Base-by-base conservation (phyloP, 179 eudicot genomes). In the Actinidia polygama region DNA sequence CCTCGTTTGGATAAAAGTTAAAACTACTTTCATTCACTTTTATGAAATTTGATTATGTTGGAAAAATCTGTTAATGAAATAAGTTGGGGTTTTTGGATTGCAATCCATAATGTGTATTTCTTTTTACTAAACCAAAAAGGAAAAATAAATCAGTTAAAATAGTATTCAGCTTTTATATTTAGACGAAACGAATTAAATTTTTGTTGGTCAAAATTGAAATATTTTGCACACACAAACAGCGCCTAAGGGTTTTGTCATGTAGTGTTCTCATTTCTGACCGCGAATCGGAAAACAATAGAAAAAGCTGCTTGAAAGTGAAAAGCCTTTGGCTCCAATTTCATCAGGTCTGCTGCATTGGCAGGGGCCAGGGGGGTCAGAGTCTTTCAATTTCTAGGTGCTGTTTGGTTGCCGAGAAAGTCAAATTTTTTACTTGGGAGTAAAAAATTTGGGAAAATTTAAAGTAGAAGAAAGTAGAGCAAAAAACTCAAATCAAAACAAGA, bases 401-500 rank as follows among this genome's bases (percentile, higher is more conserved):
- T 57, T 57, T 76, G 67, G 67, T 9, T 30, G 79, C 26, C 0
- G 67, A 36, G 50, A 76, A 76, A 57, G 69, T 77, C 44, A 15
- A 40, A 8, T 64, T 24, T n/a, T n/a, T n/a, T n/a, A n/a, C n/a
- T n/a, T n/a, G n/a, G n/a, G n/a, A n/a, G n/a, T n/a, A n/a, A n/a
- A n/a, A n/a, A n/a, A n/a, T n/a, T n/a, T n/a, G n/a, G n/a, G n/a
- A n/a, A n/a, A n/a, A n/a, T n/a, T n/a, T n/a, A n/a, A n/a, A n/a
- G n/a, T n/a, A n/a, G n/a, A n/a, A n/a, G n/a, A n/a, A n/a, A n/a
- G n/a, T n/a, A n/a, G n/a, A n/a, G n/a, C n/a, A n/a, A n/a, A n/a
- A n/a, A n/a, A n/a, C n/a, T n/a, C n/a, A n/a, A n/a, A n/a, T n/a
- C n/a, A n/a, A n/a, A n/a, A n/a, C n/a, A n/a, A n/a, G n/a, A n/a